A percentile compares a stretch with the other conserved stretches of the same genome.
Evolutionary conservation across 371 early-diverging fungal genomes (phyloP).

Genomic region (Haplosporangium sp.): DNA sequence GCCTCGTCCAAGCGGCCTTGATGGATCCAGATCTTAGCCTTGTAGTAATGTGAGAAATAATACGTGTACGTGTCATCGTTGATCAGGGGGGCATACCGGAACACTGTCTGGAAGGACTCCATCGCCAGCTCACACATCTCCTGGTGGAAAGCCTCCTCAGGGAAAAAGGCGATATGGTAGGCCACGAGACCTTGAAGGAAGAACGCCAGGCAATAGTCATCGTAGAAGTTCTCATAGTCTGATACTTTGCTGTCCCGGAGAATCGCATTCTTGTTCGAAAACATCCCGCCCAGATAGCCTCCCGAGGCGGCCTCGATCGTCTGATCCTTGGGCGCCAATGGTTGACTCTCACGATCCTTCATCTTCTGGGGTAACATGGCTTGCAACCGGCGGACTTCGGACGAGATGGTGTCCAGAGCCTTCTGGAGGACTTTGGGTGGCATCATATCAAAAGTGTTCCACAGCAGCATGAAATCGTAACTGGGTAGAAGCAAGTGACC

Average conservation of each 20-base stretch:
- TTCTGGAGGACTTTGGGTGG: constrained; percentile 37
- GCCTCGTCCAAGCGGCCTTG: constrained; percentile 46
- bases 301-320: constrained; percentile 39
- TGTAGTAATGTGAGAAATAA: constrained; percentile 53
- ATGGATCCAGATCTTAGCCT: constrained; percentile 53
- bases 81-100: constrained; percentile 50
- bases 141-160: constrained; percentile 34
- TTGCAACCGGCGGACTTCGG: constrained; percentile 34
- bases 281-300: constrained; percentile 36
- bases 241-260: constrained; percentile 38
- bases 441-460: constrained; percentile 56
- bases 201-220: constrained; percentile 48
- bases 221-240: constrained; percentile 50
- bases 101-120: constrained; percentile 48
- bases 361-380: constrained; percentile 43
- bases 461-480: constrained; percentile 51
- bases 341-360: constrained; percentile 40
- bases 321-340: constrained; percentile 50
- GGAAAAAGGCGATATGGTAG: constrained; percentile 52
- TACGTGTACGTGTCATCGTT: constrained; percentile 54
- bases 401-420: constrained; percentile 33
- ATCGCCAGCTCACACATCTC: constrained; percentile 41
- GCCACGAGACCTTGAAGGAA: constrained; percentile 49
- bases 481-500: constrained; percentile 44
- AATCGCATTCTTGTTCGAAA: constrained; percentile 38